Base-by-base conservation (phyloP, 495 filamentous ascomycete species). In the Saxophila tyrrhenica region DNA sequence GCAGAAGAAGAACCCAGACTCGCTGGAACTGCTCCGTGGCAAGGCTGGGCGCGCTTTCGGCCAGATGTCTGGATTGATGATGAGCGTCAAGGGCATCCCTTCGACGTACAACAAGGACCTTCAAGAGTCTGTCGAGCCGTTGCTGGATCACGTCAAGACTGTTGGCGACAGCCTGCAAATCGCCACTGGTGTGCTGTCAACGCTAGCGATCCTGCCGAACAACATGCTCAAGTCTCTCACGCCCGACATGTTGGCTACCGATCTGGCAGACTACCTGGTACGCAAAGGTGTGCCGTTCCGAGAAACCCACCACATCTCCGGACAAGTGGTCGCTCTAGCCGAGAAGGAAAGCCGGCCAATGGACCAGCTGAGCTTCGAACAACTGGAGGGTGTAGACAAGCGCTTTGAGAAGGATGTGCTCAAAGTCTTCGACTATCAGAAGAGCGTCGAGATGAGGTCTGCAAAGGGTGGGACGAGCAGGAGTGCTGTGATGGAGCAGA, bases 101-200 rank as follows among this genome's bases (percentile, higher is more conserved):
- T 85, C 81, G 22, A 94, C 88, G 5, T 96, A 95, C 75, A 94
- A 96, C 74, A 94, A 95, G 73, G 87, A 95, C 65, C 73, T 95
- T 16, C 91, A 97, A 70, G 91, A 96, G 72, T 84, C 80, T 55
- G 82, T 88, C 57, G 87, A 95, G 73, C 85, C 86, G 41, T 77
- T 97, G 67, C 78, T 97, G 24, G 87, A 95, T 70, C 82, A 83
- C 65, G 78, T 94, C 67, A 89, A 89, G 73, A 95, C 90, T 10
- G 80, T 94, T 48, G 76, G 75, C 45, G 86, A 94, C 74, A 89
- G 84, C 67, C 78, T 94, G 55, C 83, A 84, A 64, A 95, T 97
- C 62, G 86, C 87, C 42, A 88, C 84, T 42, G 86, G 90, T 50
- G 81, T 84, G 2, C 71, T 85, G 17, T 78, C 76, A 2, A 85